Evolutionary conservation across 352 stramenopile species (phyloP).

Genomic region (Phytophthora europaea): DNA sequence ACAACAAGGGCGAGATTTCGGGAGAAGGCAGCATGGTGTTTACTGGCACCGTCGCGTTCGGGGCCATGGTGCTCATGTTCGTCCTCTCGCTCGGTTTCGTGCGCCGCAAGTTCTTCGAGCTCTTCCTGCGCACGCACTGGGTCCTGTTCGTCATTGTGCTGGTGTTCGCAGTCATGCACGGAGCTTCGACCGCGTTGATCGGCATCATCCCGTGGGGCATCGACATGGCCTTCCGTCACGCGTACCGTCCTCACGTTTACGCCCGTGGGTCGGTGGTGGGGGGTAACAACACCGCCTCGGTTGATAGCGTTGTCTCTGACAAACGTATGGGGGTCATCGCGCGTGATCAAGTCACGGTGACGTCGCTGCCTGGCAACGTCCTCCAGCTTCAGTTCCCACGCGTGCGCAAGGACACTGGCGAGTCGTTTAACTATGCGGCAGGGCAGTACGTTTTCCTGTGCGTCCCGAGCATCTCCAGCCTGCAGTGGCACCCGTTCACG

Average conservation of each 20-base stretch:
- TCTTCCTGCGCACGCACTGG: constrained; percentile 64
- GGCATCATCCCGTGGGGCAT: constrained; percentile 42
- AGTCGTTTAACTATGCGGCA: constrained; percentile 46
- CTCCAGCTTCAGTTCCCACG: constrained; percentile 51
- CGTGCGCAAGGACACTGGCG: constrained; percentile 36
- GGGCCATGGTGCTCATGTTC: constrained; percentile 45
- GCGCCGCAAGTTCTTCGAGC: constrained; percentile 59
- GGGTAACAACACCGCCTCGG: constrained; percentile 14
- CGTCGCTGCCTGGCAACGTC: constrained; percentile 35
- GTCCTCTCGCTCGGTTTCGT: constrained; percentile 47
- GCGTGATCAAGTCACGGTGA: constrained; percentile 27
- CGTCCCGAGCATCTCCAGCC: constrained; percentile 59
- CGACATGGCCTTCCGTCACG: constrained; percentile 50
- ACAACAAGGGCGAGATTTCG: constrained; percentile 27
- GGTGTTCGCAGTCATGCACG: constrained; percentile 54
- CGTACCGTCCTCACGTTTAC: constrained; percentile 36
- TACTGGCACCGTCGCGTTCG: constrained; percentile 35
- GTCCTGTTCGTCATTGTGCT: constrained; percentile 61
- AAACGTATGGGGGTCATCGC: constrained; percentile 35
- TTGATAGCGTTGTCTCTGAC: constrained; percentile 21
- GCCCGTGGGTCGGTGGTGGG: constrained; percentile 19
- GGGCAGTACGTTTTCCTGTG: constrained; percentile 88
- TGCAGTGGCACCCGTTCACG: constrained; percentile 92
- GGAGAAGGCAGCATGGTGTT: constrained; percentile 39
- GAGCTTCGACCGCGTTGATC: constrained; percentile 41